phyloP scores from a whole-genome alignment of 2,329 filamentous ascomycete genomes.

The Hymenoscyphus fraxineus region DNA sequence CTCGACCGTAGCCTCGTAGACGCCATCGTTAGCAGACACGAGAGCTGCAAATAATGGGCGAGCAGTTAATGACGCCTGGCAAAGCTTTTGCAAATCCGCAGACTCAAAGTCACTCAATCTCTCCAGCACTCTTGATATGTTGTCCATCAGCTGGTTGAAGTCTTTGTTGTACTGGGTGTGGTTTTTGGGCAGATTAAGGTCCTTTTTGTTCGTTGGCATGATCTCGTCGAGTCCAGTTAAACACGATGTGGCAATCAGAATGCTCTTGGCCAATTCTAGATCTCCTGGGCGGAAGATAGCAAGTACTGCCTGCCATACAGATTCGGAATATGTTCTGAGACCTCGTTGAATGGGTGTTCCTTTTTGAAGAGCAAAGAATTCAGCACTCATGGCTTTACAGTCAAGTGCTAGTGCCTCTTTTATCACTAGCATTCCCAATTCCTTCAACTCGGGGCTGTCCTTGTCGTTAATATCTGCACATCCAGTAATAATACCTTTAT shows the following conservation, averaged over 20 bases:
- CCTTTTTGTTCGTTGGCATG: conserved; percentile 28
- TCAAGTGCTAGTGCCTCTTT: conserved; percentile 66
- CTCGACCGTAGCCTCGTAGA: conserved; percentile 76
- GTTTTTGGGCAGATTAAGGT: conserved; percentile 44
- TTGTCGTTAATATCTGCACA: conserved; percentile 46
- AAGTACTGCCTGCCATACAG: conserved; percentile 75
- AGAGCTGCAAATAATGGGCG: conserved; percentile 74
- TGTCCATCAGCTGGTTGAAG: conserved; percentile 57
- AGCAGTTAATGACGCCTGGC: conserved; percentile 63
- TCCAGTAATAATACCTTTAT: conserved; percentile 56
- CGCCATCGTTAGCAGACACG: conserved; percentile 73
- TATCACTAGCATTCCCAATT: conserved; percentile 60
- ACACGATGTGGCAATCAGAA: conserved; percentile 56
- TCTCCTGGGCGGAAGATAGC: conserved; percentile 63
- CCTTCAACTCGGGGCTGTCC: conserved; percentile 49
- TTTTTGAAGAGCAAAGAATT: conserved; percentile 62
- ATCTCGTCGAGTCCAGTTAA: conserved; percentile 76
- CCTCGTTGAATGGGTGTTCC: conserved; percentile 62
- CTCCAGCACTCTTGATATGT: conserved; percentile 71
- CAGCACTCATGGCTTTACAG: conserved; percentile 64
- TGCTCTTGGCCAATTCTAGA: conserved; percentile 68
- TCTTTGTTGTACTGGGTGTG: conserved; percentile 75
- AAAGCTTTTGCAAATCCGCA: conserved; percentile 65
- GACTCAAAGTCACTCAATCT: conserved; percentile 73
- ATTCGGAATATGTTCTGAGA: conserved; percentile 64